These are phyloP conservation scores for Boletellus sp. DNA, from an alignment of 1,284 basidiomycete species.

Conservation along the genomic window DNA sequence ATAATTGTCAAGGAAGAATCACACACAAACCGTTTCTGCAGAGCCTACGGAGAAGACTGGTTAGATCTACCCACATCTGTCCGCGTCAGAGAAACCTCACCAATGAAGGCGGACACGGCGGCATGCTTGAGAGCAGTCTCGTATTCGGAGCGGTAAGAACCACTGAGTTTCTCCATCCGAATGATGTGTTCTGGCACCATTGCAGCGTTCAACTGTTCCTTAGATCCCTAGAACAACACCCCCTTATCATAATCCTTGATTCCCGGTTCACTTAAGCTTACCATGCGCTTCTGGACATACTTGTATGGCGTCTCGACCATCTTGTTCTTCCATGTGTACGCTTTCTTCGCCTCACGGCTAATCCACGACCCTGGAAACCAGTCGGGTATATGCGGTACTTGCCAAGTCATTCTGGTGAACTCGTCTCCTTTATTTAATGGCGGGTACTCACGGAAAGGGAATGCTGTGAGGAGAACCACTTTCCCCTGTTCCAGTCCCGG, in stretches of 20 bases:
- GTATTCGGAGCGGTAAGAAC: not conserved
- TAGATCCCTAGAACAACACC: not conserved
- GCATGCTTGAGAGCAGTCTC: not conserved
- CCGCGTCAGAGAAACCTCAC: not conserved
- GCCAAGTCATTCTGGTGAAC: not conserved
- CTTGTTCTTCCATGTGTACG: not conserved
- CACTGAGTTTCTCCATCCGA: constrained; percentile 7
- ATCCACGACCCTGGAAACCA: constrained; percentile 16
- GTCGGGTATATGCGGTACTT: constrained; percentile 13
- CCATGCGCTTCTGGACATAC: constrained; percentile 11
- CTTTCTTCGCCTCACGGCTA: constrained; percentile 1
- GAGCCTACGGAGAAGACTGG: not conserved
- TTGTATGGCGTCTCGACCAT: constrained; percentile 15
- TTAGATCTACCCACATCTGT: too few relatives aligned
- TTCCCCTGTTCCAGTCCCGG: not conserved
- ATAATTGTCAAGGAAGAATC: not conserved
- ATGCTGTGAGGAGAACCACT: not conserved
- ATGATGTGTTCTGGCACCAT: constrained; percentile 13
- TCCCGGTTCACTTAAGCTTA: not conserved
- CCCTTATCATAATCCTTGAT: not conserved
- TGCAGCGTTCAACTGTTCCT: not conserved
- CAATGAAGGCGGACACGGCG: not conserved
- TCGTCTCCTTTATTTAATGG: not conserved
- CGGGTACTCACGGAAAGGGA: constrained; percentile 13
- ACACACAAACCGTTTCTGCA: not conserved